Evolutionary conservation across 2,329 filamentous ascomycete species (phyloP).

Genomic region (Lecanoromycetidae sp.): DNA sequence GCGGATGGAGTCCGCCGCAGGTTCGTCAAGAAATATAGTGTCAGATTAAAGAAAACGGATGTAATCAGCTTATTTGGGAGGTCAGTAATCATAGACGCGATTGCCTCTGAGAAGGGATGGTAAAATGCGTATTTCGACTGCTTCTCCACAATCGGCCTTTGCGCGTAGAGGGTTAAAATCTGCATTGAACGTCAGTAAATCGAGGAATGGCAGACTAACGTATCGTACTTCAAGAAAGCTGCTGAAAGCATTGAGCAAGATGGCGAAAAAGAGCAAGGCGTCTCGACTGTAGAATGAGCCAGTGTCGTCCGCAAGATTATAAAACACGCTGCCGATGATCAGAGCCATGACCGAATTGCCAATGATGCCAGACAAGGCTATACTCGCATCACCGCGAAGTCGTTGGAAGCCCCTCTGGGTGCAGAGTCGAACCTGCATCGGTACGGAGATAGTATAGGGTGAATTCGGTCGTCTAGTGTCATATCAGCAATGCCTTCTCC

Average conservation of each 20-base stretch:
- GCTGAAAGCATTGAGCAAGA: slow-evolving; percentile 74
- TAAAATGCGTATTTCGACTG: slow-evolving; percentile 78
- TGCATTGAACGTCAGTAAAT: slow-evolving; percentile 23
- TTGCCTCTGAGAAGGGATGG: slow-evolving; percentile 79
- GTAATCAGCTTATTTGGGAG: slow-evolving; percentile 62
- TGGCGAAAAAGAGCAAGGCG: slow-evolving; percentile 74
- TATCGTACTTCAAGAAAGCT: slow-evolving; percentile 55
- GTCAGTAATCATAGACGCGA: slow-evolving; percentile 75
- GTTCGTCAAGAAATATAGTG: slow-evolving; percentile 25
- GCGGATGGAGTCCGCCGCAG: slow-evolving; percentile 22
- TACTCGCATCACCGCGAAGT: slow-evolving; percentile 61
- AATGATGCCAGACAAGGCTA: slow-evolving; percentile 53
- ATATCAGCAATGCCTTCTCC: too few species aligned
- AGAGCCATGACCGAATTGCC: slow-evolving; percentile 66
- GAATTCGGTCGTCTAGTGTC: slow-evolving; percentile 62
- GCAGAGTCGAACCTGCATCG: slow-evolving; percentile 66
- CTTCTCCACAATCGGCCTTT: slow-evolving; percentile 87
- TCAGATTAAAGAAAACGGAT: slow-evolving; percentile 20
- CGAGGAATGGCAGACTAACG: not conserved
- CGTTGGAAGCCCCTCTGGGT: slow-evolving; percentile 69
- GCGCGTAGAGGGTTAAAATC: slow-evolving; percentile 74
- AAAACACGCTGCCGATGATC: slow-evolving; percentile 72
- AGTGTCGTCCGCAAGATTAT: slow-evolving; percentile 54
- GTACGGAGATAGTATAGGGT: slow-evolving; percentile 69
- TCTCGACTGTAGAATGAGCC: slow-evolving; percentile 66